Percentiles rank a stretch among this genome's conserved stretches.
Evolutionary conservation across 148 eudicot species (phyloP).

Genomic region (Tetragonia tetragonoides): DNA sequence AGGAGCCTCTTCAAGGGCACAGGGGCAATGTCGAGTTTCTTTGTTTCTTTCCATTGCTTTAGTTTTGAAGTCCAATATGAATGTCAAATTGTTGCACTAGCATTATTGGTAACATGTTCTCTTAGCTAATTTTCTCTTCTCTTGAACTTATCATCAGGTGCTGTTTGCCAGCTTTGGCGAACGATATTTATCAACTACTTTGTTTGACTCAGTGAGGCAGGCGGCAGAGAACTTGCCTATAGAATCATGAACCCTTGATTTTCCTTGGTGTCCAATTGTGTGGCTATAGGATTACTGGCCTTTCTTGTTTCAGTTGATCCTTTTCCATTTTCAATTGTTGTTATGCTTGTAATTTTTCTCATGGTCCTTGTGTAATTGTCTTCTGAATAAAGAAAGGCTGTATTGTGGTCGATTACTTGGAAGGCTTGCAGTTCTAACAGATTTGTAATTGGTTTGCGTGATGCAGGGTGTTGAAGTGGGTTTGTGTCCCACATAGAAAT

Average conservation of each 20-base stretch:
- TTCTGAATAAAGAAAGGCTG: too few species aligned
- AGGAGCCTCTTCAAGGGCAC: too few species aligned
- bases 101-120: neutral
- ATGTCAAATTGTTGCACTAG: neutral
- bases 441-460: too few species aligned
- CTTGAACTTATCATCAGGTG: constrained; percentile 40
- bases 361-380: too few species aligned
- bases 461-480: too few species aligned
- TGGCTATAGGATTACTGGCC: too few species aligned
- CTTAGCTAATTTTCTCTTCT: neutral
- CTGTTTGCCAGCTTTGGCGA: constrained; percentile 88
- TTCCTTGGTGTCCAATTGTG: neutral
- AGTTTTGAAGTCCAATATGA: neutral
- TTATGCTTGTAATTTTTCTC: neutral
- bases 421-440: neutral
- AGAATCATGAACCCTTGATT: constrained; percentile 30
- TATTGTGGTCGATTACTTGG: neutral
- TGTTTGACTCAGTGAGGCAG: constrained; percentile 67
- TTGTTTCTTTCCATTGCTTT: neutral
- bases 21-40: too few species aligned
- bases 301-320: neutral
- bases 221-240: constrained; percentile 59
- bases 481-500: too few species aligned
- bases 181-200: constrained; percentile 65
- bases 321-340: neutral